Evolutionary conservation across 176 grass and related monocot species (phyloP), one percentile per base, ranked within the genome.

Genomic region (Calamus simplicifolius): DNA sequence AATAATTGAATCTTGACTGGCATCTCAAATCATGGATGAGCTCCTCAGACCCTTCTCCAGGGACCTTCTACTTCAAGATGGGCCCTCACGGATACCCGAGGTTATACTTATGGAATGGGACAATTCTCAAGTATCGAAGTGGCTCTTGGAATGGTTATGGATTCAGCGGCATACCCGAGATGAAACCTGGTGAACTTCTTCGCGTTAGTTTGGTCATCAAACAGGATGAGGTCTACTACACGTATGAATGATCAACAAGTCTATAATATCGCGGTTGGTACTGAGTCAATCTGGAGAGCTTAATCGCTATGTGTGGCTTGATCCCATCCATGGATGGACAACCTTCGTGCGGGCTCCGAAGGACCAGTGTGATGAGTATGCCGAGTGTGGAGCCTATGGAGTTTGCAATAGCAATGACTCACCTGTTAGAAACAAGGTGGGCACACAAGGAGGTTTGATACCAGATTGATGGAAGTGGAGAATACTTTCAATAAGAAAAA

Each of bases 11-110:
- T 7, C 35, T 82, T 18, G 79, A 85, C 25, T 54, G 50, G 29
- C 51, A 48, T 29, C 63, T 90, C 27, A 49, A 73, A 58, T 70
- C 82, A 26, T 79, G 79, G 79, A 85, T 75, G 53, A 73, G 68
- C 27, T 49, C 19, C 25, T 59, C 63, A 21, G 72, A 79, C 30
- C 72, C 70, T 21, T 50, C 75, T 50, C 48, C 71, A 55, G 87
- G 87, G 1, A 23, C 30, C 25, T 79, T 73, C 31, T 19, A 25
- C 52, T 15, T 0, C 21, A 66, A 63, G 21, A 29, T 85, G 56
- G 86, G 85, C 23, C 66, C 74, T 48, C 26, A 70, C 14, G 67
- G 52, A 66, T 48, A 19, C 4, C 49, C 69, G 28, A 70, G 82
- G 26, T 50, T 56, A 16, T 21, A 62, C 12, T 4, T 70, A 23